Percentiles rank a stretch among this genome's conserved stretches.
These are phyloP conservation scores for Eugenia klotzschiana DNA, from an alignment of 441 rosid species.

Conservation along the genomic window DNA sequence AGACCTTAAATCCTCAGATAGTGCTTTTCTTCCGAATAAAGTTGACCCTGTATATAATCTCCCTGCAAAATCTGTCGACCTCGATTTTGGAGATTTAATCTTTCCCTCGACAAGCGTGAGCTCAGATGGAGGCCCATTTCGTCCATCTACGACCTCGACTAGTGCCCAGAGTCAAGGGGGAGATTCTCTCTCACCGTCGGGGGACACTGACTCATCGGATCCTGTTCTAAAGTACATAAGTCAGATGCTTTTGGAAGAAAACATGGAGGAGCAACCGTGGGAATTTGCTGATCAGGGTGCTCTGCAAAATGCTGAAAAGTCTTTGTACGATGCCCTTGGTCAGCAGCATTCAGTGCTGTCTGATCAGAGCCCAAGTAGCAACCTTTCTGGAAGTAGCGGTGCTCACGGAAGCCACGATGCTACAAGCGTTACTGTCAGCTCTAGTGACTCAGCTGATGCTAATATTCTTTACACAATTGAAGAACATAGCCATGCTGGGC, in stretches of 20 bases:
- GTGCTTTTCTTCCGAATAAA: background rate
- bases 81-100: background rate
- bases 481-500: background rate
- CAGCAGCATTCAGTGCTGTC: background rate
- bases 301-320: background rate
- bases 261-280: background rate
- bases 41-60: background rate
- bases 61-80: background rate
- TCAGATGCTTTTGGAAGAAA: background rate
- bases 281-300: background rate
- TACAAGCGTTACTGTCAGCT: background rate
- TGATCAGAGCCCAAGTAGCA: background rate
- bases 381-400: background rate
- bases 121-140: background rate
- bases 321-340: background rate
- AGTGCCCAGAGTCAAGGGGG: background rate
- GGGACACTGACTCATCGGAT: background rate
- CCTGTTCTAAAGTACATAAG: background rate
- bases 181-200: background rate
- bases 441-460: background rate
- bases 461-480: background rate
- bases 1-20: background rate
- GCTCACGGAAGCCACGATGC: background rate
- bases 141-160: background rate
- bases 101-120: background rate